Evolutionary conservation across 805 yeast genomes (phyloP), one percentile per base, ranked within the genome.

Genomic region (Wickerhamiella qilinensis): DNA sequence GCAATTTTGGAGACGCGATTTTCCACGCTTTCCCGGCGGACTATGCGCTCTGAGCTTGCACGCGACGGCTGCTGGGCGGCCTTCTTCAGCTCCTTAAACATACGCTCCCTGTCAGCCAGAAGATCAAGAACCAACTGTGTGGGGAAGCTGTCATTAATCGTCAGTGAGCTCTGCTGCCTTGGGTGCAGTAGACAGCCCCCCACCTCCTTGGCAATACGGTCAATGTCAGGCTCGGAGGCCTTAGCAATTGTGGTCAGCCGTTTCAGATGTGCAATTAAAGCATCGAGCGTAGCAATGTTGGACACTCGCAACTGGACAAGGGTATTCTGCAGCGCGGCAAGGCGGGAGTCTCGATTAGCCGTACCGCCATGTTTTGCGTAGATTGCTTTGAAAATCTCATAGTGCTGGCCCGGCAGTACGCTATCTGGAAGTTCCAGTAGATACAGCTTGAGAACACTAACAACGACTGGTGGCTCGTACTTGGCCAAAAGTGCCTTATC

Each of bases 361-460:
- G 57, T 50, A 35, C 63, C 46, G 25, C 67, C 62, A 50, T 66
- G 68, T 50, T 71, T 58, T 50, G 64, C 49, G 54, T 83, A 84
- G 36, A 84, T 63, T 2, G 80, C 69, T 54, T 73, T 75, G 47
- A 83, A 64, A 30, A 77, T 60, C 46, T 80, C 91, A 52, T 75
- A 78, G 43, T 70, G 62, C 35, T 69, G 71, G 40, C 68, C 62
- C 1, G 88, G 75, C 3, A 84, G 68, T 31, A 83, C 55, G 2
- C 91, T 76, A 44, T 76, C 83, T 0, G 94, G 94, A 34, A 83
- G 64, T 53, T 84, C 94, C 53, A 82, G 61, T 21, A 83, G 59
- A 56, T 79, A 83, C 27, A 82, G 64, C 53, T 80, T 78, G 46
- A 83, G 64, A 3, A 74, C 74, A 48, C 77, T 72, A 3, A 85